Evolutionary conservation across 345 rosid species (phyloP), one percentile per base, ranked within the genome.

Genomic region (Leavenworthia alabamica): DNA sequence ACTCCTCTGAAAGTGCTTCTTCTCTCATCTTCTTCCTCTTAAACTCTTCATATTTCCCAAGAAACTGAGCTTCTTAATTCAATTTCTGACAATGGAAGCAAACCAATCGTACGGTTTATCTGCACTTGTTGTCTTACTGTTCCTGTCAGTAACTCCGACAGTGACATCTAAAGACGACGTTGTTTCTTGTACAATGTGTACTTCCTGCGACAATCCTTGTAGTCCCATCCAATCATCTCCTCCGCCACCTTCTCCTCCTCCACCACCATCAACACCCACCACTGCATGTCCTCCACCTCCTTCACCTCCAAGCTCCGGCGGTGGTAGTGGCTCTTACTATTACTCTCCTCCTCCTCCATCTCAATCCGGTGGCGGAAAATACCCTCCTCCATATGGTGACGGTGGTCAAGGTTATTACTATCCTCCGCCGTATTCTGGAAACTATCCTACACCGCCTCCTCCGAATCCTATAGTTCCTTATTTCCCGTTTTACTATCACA

Each of bases 391-490:
- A 0, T 72, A 78, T 17, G 73, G 73, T 41, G 73, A 20, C 40
- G 74, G 70, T 12, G 75, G 84, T 16, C 85, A 82, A 36, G 67
- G 71, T 26, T 80, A 81, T n/a, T 79, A 76, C 42, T 78, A 79
- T 11, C 86, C 95, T 7, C 90, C 95, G 7, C 86, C 88, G 6
- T 67, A 61, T 37, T 57, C 70, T 35, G 72, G 74, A 28, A 77
- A 80, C 69, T 85, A 77, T 63, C 85, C 77, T 1, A 72, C 78
- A 0, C 93, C 93, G 3, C 98, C 98, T 2, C 98, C 98, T 0
- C 97, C 97, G 8, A 86, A 92, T 67, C 98, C 97, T 0, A 86
- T 92, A 52, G 97, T 92, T n/a, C 98, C 97, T 17, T 92, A 89
- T 75, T 92, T 89, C 32, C 98, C 98, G 1, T 92, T 68, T 45